Conservation (phyloP, 2,329 filamentous ascomycete species). For the Fusarium albidum region DNA sequence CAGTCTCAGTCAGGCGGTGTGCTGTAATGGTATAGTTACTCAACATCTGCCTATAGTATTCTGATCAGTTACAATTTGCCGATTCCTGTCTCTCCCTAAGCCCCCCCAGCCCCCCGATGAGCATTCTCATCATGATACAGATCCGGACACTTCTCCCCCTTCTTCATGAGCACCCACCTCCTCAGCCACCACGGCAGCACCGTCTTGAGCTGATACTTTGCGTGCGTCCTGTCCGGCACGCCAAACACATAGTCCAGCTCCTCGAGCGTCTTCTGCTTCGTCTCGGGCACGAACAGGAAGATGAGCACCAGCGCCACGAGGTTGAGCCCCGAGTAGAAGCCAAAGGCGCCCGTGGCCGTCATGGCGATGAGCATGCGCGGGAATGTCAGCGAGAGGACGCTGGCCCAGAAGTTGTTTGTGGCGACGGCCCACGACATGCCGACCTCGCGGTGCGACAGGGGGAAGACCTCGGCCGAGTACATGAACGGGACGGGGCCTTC, state of each 20-base stretch:
- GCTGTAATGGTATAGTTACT: no score
- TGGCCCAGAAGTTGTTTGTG: conserved; percentile 61
- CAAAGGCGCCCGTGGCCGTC: conserved; percentile 44
- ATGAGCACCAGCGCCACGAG: conserved; percentile 55
- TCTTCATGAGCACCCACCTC: conserved; percentile 25
- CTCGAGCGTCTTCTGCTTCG: conserved; percentile 59
- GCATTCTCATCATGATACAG: conserved; percentile 14
- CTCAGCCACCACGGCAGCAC: conserved; percentile 50
- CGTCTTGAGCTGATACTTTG: conserved; percentile 48
- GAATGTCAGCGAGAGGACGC: conserved; percentile 56
- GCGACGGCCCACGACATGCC: conserved; percentile 69
- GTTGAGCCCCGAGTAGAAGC: conserved; percentile 58
- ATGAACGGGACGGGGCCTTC: conserved; percentile 67
- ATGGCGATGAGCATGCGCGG: conserved; percentile 53
- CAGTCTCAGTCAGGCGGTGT: no score
- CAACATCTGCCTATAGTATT: no score
- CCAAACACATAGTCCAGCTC: conserved; percentile 60
- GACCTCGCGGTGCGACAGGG: conserved; percentile 65
- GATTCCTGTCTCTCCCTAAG: no score
- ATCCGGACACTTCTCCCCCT: conserved; percentile 11
- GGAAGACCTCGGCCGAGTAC: conserved; percentile 68
- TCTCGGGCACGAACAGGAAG: conserved; percentile 59
- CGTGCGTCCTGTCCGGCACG: conserved; percentile 50
- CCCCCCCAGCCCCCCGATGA: conserved; percentile 1
- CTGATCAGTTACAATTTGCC: conserved; percentile 1